phyloP scores from a whole-genome alignment of 1,139 yeast genomes.

The Torulaspora globosa region DNA sequence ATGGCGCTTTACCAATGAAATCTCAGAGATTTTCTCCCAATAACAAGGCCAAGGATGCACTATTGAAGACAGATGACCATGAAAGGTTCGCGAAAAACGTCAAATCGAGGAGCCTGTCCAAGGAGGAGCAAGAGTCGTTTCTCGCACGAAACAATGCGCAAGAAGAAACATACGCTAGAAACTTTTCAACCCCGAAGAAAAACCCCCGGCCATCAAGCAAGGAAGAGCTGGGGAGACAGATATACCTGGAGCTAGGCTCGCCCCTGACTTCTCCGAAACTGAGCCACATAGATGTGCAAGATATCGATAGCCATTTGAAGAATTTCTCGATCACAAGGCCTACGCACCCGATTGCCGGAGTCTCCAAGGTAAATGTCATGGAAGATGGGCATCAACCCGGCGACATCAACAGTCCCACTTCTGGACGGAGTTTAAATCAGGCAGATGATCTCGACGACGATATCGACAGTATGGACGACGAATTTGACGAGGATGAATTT shows the following conservation, averaged over 20 bases:
- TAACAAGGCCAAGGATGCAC: constrained; percentile 6
- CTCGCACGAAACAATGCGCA: constrained; percentile 1
- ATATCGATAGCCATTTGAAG: constrained; percentile 10
- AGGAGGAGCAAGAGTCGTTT: constrained; percentile 4
- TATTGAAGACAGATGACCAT: constrained; percentile 5
- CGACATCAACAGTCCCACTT: neutral
- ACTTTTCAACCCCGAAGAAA: constrained; percentile 11
- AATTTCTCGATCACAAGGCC: constrained; percentile 19
- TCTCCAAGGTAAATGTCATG: constrained; percentile 27
- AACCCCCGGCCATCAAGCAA: constrained; percentile 11
- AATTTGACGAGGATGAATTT: constrained; percentile 31
- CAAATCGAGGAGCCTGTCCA: neutral
- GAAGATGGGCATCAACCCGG: constrained; percentile 22
- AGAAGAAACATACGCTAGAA: constrained; percentile 1
- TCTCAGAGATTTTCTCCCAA: neutral
- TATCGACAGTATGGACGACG: constrained; percentile 24
- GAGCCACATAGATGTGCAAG: constrained; percentile 8
- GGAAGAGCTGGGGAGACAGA: constrained; percentile 30
- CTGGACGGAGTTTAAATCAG: constrained; percentile 2
- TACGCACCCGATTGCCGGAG: constrained; percentile 19
- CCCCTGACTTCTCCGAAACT: constrained; percentile 34
- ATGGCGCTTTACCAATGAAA: neutral
- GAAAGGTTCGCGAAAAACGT: constrained; percentile 3
- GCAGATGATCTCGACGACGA: constrained; percentile 15
- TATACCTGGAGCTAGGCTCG: constrained; percentile 35